phyloP scores from a whole-genome alignment of 2,329 filamentous ascomycete species.

The Incumbomyces delicatus region DNA sequence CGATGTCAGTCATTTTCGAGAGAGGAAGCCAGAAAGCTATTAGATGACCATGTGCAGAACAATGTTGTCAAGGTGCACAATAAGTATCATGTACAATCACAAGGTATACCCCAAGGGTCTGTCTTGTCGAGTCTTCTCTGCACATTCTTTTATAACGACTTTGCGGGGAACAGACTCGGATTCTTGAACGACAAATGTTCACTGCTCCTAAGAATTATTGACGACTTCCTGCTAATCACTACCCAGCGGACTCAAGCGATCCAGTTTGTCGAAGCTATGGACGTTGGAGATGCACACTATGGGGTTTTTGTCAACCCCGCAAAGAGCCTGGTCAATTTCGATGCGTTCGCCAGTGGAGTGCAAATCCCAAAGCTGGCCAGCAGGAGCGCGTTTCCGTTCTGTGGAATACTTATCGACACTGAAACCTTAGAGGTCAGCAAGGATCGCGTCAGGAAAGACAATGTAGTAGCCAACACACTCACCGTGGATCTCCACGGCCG shows the following conservation, averaged over 20 bases:
- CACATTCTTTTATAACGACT: constrained; percentile 89
- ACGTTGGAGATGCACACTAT: constrained; percentile 65
- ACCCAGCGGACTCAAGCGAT: constrained; percentile 56
- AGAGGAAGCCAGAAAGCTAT: constrained; percentile 55
- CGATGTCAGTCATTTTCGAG: constrained; percentile 49
- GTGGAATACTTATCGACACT: constrained; percentile 68
- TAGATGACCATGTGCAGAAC: constrained; percentile 68
- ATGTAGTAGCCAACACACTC: constrained; percentile 57
- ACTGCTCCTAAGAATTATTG: constrained; percentile 71
- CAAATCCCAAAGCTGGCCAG: constrained; percentile 43
- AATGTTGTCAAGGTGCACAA: constrained; percentile 86
- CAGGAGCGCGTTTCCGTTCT: constrained; percentile 67
- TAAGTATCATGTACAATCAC: constrained; percentile 75
- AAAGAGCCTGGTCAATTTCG: constrained; percentile 83
- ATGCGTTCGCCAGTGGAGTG: constrained; percentile 46
- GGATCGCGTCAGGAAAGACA: constrained; percentile 49
- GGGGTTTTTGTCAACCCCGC: constrained; percentile 65
- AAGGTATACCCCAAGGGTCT: constrained; percentile 88
- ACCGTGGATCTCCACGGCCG: constrained; percentile 66
- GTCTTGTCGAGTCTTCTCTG: constrained; percentile 78
- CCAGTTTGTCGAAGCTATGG: constrained; percentile 70
- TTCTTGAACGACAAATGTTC: constrained; percentile 52
- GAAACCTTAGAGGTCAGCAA: constrained; percentile 64
- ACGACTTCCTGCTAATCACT: constrained; percentile 88
- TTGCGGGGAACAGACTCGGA: constrained; percentile 59